A percentile compares a stretch with the other conserved stretches of the same genome.
These are phyloP conservation scores for Typha latifolia DNA, from an alignment of 176 grass and related monocot species.

Conservation along the genomic window DNA sequence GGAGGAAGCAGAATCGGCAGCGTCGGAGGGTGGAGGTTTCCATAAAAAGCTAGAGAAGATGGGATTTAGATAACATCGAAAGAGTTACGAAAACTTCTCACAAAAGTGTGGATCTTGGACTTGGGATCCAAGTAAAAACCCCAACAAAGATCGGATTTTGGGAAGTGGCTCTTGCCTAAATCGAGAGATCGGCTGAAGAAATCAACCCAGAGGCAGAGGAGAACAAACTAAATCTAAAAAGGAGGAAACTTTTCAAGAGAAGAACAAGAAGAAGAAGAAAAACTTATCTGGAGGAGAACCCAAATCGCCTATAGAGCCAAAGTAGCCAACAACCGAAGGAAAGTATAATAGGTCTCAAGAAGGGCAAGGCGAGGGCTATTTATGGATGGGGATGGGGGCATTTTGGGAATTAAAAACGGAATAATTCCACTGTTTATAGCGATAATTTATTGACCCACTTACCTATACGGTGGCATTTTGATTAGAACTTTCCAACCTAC, in stretches of 20 bases:
- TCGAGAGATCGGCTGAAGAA: background rate
- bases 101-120: background rate
- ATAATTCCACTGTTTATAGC: no score
- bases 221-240: slow-evolving; percentile 1
- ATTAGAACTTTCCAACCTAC: no score
- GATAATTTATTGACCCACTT: no score
- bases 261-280: no score
- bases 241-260: background rate
- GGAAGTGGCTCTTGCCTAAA: slow-evolving; percentile 10
- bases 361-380: background rate
- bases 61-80: slow-evolving; percentile 27
- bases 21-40: slow-evolving; percentile 29
- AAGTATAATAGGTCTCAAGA: slow-evolving; percentile 17
- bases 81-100: background rate
- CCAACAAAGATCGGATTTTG: background rate
- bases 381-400: slow-evolving; percentile 19
- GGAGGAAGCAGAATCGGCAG: slow-evolving; percentile 42
- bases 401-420: background rate
- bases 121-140: background rate
- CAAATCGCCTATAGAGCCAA: background rate
- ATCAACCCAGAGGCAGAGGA: background rate
- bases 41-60: slow-evolving; percentile 47
- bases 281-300: slow-evolving; percentile 30
- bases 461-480: no score
- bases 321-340: slow-evolving; percentile 1